Evolutionary conservation across 2,329 filamentous ascomycete genomes (phyloP).

Genomic region (Aspergillaceae sp.): DNA sequence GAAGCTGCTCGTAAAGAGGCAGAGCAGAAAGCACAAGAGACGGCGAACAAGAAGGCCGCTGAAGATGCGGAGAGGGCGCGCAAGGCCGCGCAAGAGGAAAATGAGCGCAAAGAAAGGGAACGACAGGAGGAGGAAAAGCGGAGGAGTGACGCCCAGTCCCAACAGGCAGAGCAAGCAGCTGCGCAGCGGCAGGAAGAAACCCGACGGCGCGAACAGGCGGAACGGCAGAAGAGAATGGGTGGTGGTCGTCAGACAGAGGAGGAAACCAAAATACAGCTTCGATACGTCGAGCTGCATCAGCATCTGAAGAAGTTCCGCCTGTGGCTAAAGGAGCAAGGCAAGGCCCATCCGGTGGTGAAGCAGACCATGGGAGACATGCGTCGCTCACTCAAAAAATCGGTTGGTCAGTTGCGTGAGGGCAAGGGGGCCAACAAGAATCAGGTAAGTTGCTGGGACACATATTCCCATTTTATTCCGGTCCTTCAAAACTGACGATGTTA

Average conservation of each 20-base stretch:
- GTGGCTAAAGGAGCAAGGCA: slow-evolving; percentile 47
- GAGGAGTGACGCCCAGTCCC: slow-evolving; percentile 22
- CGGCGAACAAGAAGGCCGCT: slow-evolving; percentile 24
- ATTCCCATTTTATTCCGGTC: background rate
- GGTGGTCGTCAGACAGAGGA: slow-evolving; percentile 22
- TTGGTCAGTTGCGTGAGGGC: slow-evolving; percentile 61
- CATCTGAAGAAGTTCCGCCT: slow-evolving; percentile 55
- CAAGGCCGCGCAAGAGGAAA: slow-evolving; percentile 27
- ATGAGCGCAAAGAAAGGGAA: slow-evolving; percentile 25
- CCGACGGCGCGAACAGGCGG: slow-evolving; percentile 20
- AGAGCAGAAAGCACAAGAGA: slow-evolving; percentile 37
- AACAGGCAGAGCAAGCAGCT: slow-evolving; percentile 22
- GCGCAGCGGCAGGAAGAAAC: slow-evolving; percentile 16
- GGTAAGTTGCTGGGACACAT: slow-evolving; percentile 32
- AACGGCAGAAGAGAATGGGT: slow-evolving; percentile 22
- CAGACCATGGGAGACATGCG: slow-evolving; percentile 62
- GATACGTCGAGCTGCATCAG: slow-evolving; percentile 53
- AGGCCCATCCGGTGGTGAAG: slow-evolving; percentile 52
- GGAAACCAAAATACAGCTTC: slow-evolving; percentile 37
- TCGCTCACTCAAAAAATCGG: slow-evolving; percentile 59
- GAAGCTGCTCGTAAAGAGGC: slow-evolving; percentile 31
- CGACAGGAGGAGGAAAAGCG: slow-evolving; percentile 24
- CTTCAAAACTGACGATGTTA: slow-evolving; percentile 5
- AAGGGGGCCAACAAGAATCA: slow-evolving; percentile 53
- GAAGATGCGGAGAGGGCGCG: slow-evolving; percentile 30